Conservation (phyloP, 2,329 filamentous ascomycete species). For the Pseudogymnoascus sp. region DNA sequence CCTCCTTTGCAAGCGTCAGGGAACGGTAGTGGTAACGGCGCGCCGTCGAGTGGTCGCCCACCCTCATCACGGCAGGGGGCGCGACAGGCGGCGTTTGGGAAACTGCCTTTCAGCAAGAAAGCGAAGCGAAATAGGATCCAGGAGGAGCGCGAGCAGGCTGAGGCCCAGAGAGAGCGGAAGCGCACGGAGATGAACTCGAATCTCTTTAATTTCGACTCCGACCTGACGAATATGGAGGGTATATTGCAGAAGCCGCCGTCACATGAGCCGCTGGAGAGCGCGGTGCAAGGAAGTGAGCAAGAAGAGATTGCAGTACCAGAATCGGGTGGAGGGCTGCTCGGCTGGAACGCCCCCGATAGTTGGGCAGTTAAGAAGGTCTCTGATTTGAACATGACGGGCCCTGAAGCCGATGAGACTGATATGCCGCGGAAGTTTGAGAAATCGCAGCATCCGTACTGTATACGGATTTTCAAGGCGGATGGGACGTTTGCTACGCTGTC, state of each 20-base stretch:
- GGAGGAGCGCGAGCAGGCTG: constrained; percentile 48
- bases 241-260: constrained; percentile 69
- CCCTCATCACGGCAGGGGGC: background rate
- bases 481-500: constrained; percentile 92
- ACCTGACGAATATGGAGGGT: constrained; percentile 85
- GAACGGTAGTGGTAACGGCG: constrained; percentile 18
- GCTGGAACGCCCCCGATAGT: constrained; percentile 92
- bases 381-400: constrained; percentile 55
- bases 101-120: constrained; percentile 58
- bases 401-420: constrained; percentile 63
- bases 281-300: constrained; percentile 39
- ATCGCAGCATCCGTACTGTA: constrained; percentile 74
- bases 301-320: constrained; percentile 33
- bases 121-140: constrained; percentile 43
- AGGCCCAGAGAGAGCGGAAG: constrained; percentile 20
- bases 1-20: constrained; percentile 19
- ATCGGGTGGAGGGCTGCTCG: constrained; percentile 40
- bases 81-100: constrained; percentile 36
- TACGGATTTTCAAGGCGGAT: constrained; percentile 90
- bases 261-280: constrained; percentile 62
- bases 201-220: constrained; percentile 76
- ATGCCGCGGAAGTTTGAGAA: constrained; percentile 66
- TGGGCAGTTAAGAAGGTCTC: constrained; percentile 80
- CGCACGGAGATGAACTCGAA: constrained; percentile 46
- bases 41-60: background rate